Evolutionary conservation across 495 filamentous ascomycete species (phyloP), one percentile per base, ranked within the genome.

Genomic region (Chaetomidium leptoderma): DNA sequence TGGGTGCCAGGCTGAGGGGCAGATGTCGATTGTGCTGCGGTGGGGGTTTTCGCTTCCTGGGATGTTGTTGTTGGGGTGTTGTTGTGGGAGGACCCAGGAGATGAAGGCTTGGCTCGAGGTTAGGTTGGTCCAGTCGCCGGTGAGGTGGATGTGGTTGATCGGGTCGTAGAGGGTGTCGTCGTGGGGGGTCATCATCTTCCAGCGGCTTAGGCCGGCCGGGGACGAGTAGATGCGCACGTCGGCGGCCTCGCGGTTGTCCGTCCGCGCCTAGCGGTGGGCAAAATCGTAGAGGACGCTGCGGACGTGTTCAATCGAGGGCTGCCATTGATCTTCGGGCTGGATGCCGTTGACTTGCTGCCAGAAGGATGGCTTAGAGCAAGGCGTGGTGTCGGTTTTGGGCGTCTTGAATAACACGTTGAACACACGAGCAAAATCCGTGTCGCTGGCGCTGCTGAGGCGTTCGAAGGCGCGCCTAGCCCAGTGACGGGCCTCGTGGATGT

Each of bases 381-480:
- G 35, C 3, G 6, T 16, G 4, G 2, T 47, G 40, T 59, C 40
- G 3, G 42, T 29, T 23, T 39, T 48, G 21, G 48, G 57, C 2
- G 42, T 39, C 30, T 59, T 59, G 49, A 53, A 53, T 14, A 46
- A 37, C 7, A 53, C 21, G 33, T 59, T 53, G 49, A 53, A 59
- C 0, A 59, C 39, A 17, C 57, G 57, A 10, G 48, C 48, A 32
- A 59, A 59, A 42, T 59, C 57, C 23, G 48, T 59, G 47, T 59
- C 57, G 14, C 9, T 47, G 9, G 17, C 1, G 32, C 27, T 46
- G 29, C 19, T n/a, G 6, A 59, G 37, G 4, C 43, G 44, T 7
- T 36, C 40, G 27, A 24, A 30, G 6, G 49, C 49, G 14, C 48
- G 48, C 4, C 16, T 42, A 0, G 57, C 48, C 26, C 24, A 45